Evolutionary conservation across 495 filamentous ascomycete genomes (phyloP), one percentile per base, ranked within the genome.

Genomic region (Sporormia fimetaria): DNA sequence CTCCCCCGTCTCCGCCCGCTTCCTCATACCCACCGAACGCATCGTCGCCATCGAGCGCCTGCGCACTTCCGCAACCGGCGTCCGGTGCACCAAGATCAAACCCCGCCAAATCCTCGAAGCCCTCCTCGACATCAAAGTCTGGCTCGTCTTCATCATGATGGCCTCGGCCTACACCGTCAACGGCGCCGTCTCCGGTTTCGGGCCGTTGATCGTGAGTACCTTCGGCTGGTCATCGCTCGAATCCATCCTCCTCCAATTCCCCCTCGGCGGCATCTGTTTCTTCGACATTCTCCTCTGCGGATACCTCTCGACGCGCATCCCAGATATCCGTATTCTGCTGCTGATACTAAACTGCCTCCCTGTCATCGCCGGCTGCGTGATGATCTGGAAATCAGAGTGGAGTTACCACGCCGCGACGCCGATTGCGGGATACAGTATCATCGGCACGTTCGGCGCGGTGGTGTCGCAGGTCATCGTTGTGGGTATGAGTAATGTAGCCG

Each of bases 381-480:
- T 84, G 58, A 82, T 87, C 48, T 85, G 81, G 81, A 80, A 71
- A 50, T 74, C 71, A 20, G 48, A 65, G 16, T 85, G 80, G 81
- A 63, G 62, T 1, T 67, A 76, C 37, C 74, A 69, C 14, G 71
- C 80, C 3, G 68, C 68, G 0, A 67, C 73, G 0, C 80, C 79
- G 0, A 72, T 86, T 0, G 71, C 68, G 1, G 81, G 79, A 3
- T 83, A 83, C 57, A 70, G 76, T 0, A 62, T 84, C 14, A 77
- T 78, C 21, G 79, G 81, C 0, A 79, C 78, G 52, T 82, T 81
- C 33, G 81, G 77, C 0, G 74, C 69, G 0, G 74, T 78, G 0
- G 76, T 79, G 0, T 74, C 68, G 20, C 59, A 83, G 21, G 74
- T 75, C 30, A 78, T 85, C 39, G 75, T 70, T 0, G 49, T 81